Percentiles rank a stretch among this genome's conserved stretches.
phyloP scores from a whole-genome alignment of 2,329 filamentous ascomycete species.

The Apiospora kogelbergensis region DNA sequence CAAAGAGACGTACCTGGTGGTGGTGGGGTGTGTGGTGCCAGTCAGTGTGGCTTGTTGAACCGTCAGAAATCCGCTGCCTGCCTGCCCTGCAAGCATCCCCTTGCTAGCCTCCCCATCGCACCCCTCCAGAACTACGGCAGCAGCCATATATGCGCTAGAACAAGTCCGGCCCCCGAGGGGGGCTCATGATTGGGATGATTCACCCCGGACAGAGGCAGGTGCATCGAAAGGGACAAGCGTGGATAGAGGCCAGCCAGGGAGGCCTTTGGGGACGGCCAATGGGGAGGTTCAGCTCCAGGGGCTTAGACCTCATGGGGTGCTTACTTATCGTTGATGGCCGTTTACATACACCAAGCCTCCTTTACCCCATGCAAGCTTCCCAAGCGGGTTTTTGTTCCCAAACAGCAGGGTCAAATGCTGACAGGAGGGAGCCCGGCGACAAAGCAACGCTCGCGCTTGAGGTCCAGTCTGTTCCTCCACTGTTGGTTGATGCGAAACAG shows the following conservation, averaged over 20 bases:
- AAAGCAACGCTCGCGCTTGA: not conserved
- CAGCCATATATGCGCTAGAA: not conserved
- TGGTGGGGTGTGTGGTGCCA: not conserved
- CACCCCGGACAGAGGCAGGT: not conserved
- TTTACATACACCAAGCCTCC: not conserved
- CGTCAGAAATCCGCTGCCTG: not conserved
- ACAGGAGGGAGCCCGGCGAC: not conserved
- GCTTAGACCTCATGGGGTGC: not conserved
- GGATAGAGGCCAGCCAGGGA: not conserved
- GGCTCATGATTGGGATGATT: not conserved
- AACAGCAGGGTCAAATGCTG: not conserved
- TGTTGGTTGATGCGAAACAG: not conserved
- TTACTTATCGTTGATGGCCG: not conserved
- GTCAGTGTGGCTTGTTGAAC: not conserved
- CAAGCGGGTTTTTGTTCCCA: not conserved
- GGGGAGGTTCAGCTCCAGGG: not conserved
- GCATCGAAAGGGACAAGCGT: not conserved
- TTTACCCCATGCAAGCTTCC: not conserved
- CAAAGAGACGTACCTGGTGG: not conserved
- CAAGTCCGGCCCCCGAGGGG: not conserved
- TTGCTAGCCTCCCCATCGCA: not conserved
- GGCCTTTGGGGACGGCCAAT: not conserved
- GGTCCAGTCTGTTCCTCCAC: not conserved
- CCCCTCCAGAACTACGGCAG: not conserved
- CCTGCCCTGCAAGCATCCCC: not conserved